Conservation (phyloP, 176 grass and related monocot species). For the Guadua angustifolia region DNA sequence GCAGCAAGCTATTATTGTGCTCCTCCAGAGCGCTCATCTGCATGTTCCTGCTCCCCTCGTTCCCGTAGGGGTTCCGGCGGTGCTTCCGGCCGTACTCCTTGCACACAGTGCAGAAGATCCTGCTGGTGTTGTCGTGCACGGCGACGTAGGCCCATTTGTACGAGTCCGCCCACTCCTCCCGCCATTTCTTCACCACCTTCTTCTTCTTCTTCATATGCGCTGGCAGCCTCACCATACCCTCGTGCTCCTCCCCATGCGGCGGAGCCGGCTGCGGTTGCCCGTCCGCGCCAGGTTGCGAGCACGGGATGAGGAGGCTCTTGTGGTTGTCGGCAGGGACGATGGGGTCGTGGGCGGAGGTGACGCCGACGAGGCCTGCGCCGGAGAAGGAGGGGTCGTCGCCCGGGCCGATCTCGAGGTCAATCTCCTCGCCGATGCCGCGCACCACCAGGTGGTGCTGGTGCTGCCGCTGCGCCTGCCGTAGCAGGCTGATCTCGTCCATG, state of each 20-base stretch:
- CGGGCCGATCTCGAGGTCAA: constrained; percentile 90
- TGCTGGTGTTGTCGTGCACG: constrained; percentile 75
- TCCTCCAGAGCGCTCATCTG: constrained; percentile 99
- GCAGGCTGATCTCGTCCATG: constrained; percentile 91
- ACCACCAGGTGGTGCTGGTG: constrained; percentile 84
- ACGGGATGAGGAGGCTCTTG: constrained; percentile 78
- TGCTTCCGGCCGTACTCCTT: constrained; percentile 97
- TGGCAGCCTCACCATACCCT: constrained; percentile 53
- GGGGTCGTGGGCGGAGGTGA: constrained; percentile 57
- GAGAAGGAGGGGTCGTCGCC: constrained; percentile 87
- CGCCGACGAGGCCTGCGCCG: constrained; percentile 55
- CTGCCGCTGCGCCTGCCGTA: constrained; percentile 74
- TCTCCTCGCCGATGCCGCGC: constrained; percentile 90
- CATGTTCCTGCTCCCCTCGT: constrained; percentile 99
- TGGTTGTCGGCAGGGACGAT: constrained; percentile 64
- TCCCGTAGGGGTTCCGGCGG: constrained; percentile 92
- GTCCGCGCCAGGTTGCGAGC: constrained; percentile 46
- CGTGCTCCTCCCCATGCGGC: constrained; percentile 50
- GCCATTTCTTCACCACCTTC: constrained; percentile 98
- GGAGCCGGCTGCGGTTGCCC: constrained; percentile 38
- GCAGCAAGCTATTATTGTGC: constrained; percentile 97
- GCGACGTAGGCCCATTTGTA: constrained; percentile 98
- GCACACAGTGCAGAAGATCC: constrained; percentile 96
- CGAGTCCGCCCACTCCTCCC: constrained; percentile 95
- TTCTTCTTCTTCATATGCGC: constrained; percentile 89